Evolutionary conservation across 176 grass and related monocot genomes (phyloP).

Genomic region (Pontederia paniculata): DNA sequence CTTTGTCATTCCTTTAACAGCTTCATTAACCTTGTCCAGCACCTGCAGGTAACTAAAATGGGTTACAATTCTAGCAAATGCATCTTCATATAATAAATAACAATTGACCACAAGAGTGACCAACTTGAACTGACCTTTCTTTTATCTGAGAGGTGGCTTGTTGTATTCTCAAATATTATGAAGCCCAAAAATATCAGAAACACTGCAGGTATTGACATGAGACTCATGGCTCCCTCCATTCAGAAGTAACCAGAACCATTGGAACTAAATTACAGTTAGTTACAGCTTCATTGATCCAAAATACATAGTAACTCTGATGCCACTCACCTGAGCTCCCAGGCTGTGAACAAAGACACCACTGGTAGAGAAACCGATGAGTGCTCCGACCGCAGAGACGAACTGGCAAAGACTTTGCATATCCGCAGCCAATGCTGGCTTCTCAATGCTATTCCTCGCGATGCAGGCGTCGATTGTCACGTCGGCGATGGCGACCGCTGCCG

Average conservation of each 20-base stretch:
- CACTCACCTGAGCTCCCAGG: conserved; percentile 58
- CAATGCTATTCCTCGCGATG: conserved; percentile 87
- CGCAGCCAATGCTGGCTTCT: conserved; percentile 58
- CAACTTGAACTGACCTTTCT: conserved; percentile 46
- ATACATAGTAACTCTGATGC: background rate
- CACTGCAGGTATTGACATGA: conserved; percentile 56
- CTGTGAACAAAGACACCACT: conserved; percentile 70
- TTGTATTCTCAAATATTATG: conserved; percentile 56
- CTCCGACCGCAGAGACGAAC: conserved; percentile 64
- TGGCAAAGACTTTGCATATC: conserved; percentile 87
- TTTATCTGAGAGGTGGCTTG: conserved; percentile 34
- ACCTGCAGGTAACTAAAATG: conserved; percentile 27
- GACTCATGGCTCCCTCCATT: conserved; percentile 52
- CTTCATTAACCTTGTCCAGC: conserved; percentile 32
- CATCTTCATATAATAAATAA: background rate
- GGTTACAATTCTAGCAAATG: no score
- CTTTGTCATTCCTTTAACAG: conserved; percentile 57
- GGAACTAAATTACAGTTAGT: background rate
- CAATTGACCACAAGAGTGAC: background rate
- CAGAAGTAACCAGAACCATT: conserved; percentile 2
- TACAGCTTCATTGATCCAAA: background rate
- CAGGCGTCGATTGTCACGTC: conserved; percentile 88
- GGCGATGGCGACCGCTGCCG: conserved; percentile 56
- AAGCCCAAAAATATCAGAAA: conserved; percentile 58
- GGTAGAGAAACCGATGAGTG: conserved; percentile 59